Evolutionary conservation across 495 filamentous ascomycete species (phyloP), one percentile per base, ranked within the genome.

Genomic region (Ramalina intermedia): DNA sequence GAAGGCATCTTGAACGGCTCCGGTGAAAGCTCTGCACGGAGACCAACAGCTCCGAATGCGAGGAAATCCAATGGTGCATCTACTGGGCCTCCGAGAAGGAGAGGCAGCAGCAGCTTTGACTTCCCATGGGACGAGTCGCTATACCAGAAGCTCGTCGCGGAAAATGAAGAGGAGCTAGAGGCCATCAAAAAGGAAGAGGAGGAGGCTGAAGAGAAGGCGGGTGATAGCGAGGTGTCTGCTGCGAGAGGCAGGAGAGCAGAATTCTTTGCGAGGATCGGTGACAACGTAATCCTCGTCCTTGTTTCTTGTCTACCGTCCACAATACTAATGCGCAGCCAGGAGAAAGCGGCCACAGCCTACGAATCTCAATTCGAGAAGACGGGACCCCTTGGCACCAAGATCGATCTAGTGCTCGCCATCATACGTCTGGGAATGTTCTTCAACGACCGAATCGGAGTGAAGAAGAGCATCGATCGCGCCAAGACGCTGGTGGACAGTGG

Each of bases 351-450:
- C 58, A 77, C 84, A 40, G 78, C 85, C 26, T 90, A 90, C 71
- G 91, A 98, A 69, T 80, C 82, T 52, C 76, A 96, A 23, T 84
- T 94, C 53, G 85, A 93, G 55, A 96, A 96, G 69, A 96, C 87
- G 17, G 82, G 87, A 50, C 82, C 94, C 55, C 75, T 96, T 16
- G 91, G 93, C 53, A 93, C 84, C 48, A 96, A 94, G 69, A 98
- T 98, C 57, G 91, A 98, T 63, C 68, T 98, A 41, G 88, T 94
- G 21, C 76, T 98, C 24, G 91, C 91, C 40, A 94, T 96, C 64
- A 88, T 96, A 62, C 87, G 91, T 38, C 81, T 96, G 64, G 86
- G 85, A 24, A 76, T 98, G 41, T 96, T 96, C 71, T 98, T 94
- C 58, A 86, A 85, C 51, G 91, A 98, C 62, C 84, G 85, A 64